Conservation (phyloP, 495 filamentous ascomycete genomes). For the Tricharina praecox region DNA sequence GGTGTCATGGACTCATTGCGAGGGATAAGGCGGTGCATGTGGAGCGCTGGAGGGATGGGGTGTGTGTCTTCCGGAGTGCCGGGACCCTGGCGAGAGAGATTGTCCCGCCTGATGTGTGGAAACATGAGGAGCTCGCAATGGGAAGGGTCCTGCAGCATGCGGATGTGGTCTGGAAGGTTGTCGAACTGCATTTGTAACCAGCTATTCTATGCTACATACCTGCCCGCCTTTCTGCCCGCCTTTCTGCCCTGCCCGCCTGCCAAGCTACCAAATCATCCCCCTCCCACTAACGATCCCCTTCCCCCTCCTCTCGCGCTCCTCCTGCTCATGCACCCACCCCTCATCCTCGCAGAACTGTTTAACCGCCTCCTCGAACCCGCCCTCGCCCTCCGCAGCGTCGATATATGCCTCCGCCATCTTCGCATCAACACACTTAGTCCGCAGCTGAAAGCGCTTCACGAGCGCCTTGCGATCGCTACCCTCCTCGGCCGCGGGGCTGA, state of each 20-base stretch:
- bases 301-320: neutral
- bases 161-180: neutral
- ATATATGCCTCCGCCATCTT: slow-evolving; percentile 56
- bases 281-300: no score
- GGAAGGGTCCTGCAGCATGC: no score
- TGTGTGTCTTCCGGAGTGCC: no score
- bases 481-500: slow-evolving; percentile 48
- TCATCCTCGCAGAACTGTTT: slow-evolving; percentile 48
- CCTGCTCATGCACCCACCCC: slow-evolving; percentile 38
- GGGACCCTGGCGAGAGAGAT: no score
- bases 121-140: no score
- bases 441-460: slow-evolving; percentile 38
- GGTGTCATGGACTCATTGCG: slow-evolving; percentile 28
- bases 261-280: neutral
- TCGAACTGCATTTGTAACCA: no score
- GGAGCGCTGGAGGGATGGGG: neutral
- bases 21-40: slow-evolving; percentile 1
- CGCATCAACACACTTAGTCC: slow-evolving; percentile 19
- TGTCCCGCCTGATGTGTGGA: no score
- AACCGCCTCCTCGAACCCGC: slow-evolving; percentile 45
- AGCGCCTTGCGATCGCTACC: slow-evolving; percentile 50
- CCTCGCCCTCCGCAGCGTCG: slow-evolving; percentile 43
- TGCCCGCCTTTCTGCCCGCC: no score
- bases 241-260: no score
- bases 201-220: no score